Base-by-base conservation (phyloP, 345 rosid genomes). In the Hypericum androsaemum region DNA sequence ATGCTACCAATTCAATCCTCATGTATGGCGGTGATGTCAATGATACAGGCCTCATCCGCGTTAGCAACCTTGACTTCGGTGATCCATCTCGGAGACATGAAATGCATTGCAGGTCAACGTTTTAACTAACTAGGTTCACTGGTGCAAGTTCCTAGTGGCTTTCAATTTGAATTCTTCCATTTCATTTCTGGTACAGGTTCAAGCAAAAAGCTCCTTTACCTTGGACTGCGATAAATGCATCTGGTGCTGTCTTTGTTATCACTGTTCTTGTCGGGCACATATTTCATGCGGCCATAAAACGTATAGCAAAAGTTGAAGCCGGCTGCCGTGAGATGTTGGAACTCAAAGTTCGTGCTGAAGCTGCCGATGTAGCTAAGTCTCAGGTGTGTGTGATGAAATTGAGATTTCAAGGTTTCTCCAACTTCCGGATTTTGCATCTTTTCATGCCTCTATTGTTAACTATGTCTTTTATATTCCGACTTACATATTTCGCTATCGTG, bases 321-420 rank as follows among this genome's bases (percentile, higher is more conserved):
- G 92, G 82, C 58, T 82, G 54, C 62, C 83, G 53, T 50, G 35
- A 79, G 74, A 88, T 90, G 96, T 76, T 54, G 78, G 79, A 73
- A 69, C 89, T 88, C 47, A 88, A 87, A 70, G 81, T 72, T 71
- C 96, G 89, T 44, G 96, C 98, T 59, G 96, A 90, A 67, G 98
- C 98, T 40, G 96, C 98, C 36, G 96, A 90, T 52, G 80, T 90
- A 63, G 98, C 98, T 53, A 90, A 90, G 71, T 86, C 98, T 67
- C 95, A 87, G 87, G 98, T 84, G 37, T 61, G 40, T 62, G 53
- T 63, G n/a, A n/a, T n/a, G n/a, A n/a, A n/a, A n/a, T n/a, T n/a
- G n/a, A n/a, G n/a, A n/a, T n/a, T n/a, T n/a, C n/a, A n/a, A n/a
- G n/a, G n/a, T n/a, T n/a, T n/a, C n/a, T n/a, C n/a, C n/a, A 12